Evolutionary conservation across 345 rosid species (phyloP).

Genomic region (Excoecaria agallocha): DNA sequence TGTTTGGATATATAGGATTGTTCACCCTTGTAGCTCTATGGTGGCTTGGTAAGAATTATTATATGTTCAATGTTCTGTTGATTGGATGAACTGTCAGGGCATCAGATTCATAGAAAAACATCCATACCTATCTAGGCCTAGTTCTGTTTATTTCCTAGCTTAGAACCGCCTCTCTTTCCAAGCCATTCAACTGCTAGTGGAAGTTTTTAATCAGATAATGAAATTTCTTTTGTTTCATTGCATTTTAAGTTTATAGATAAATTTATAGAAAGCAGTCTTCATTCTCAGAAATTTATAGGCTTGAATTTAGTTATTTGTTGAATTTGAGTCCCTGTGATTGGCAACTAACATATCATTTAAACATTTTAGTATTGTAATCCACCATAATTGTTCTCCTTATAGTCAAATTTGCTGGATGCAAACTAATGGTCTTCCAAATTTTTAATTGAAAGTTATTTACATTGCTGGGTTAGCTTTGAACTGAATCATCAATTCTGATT

Average conservation of each 20-base stretch:
- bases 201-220: not conserved
- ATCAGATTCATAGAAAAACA: not conserved
- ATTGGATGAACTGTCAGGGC: not conserved
- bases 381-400: not conserved
- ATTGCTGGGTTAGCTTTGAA: not conserved
- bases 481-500: conserved; percentile 10
- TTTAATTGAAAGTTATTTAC: not conserved
- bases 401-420: too few species aligned
- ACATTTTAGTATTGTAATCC: not conserved
- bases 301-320: not conserved
- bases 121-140: not conserved
- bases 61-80: conserved; percentile 8
- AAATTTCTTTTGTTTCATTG: not conserved
- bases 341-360: not conserved
- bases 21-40: conserved; percentile 96
- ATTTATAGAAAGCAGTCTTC: not conserved
- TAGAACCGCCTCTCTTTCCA: not conserved
- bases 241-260: not conserved
- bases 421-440: not conserved
- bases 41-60: conserved; percentile 84
- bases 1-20: conserved; percentile 94
- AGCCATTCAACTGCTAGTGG: not conserved
- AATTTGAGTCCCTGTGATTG: not conserved
- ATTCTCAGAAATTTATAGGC: not conserved
- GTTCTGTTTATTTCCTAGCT: not conserved